Conservation (phyloP, 2,329 filamentous ascomycete species). For the Capronia epimyces region DNA sequence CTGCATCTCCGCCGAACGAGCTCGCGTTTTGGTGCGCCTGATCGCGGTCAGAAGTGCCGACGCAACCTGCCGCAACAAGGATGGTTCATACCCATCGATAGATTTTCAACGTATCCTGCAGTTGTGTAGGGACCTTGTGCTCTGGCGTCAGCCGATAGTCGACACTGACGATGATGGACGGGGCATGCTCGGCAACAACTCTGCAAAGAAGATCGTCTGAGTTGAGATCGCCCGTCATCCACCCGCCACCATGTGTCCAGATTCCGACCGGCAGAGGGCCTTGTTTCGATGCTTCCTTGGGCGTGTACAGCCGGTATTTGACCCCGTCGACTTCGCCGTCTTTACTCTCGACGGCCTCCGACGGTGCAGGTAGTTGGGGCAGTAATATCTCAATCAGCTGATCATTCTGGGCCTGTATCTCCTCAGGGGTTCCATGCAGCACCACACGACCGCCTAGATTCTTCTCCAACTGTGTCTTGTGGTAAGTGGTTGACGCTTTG, state of each 20-base stretch:
- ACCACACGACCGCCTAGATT: slow-evolving; percentile 20
- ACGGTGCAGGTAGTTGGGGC: slow-evolving; percentile 20
- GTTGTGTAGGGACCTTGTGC: slow-evolving; percentile 25
- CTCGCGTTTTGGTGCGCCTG: slow-evolving; percentile 24
- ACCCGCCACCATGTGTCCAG: slow-evolving; percentile 31
- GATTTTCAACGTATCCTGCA: slow-evolving; percentile 23
- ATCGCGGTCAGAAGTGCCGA: not conserved
- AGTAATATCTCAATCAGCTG: slow-evolving; percentile 20
- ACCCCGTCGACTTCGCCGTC: slow-evolving; percentile 25
- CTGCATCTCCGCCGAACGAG: slow-evolving; percentile 23
- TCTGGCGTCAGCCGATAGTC: slow-evolving; percentile 33
- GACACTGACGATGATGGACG: slow-evolving; percentile 36
- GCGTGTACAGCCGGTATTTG: slow-evolving; percentile 24
- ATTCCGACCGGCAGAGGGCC: slow-evolving; percentile 25
- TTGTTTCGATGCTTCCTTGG: slow-evolving; percentile 22
- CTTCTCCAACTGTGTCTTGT: slow-evolving; percentile 21
- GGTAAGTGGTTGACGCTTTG: not conserved
- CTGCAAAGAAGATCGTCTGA: slow-evolving; percentile 36
- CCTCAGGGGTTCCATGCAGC: slow-evolving; percentile 21
- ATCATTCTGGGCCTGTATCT: slow-evolving; percentile 21
- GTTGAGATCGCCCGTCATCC: slow-evolving; percentile 34
- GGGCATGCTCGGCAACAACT: slow-evolving; percentile 30
- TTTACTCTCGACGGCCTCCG: slow-evolving; percentile 24
- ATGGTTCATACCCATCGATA: slow-evolving; percentile 23
- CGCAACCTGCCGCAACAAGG: not conserved